Evolutionary conservation across 192 early-diverging fungal genomes (phyloP).

Genomic region (Radiomyces spectabilis): DNA sequence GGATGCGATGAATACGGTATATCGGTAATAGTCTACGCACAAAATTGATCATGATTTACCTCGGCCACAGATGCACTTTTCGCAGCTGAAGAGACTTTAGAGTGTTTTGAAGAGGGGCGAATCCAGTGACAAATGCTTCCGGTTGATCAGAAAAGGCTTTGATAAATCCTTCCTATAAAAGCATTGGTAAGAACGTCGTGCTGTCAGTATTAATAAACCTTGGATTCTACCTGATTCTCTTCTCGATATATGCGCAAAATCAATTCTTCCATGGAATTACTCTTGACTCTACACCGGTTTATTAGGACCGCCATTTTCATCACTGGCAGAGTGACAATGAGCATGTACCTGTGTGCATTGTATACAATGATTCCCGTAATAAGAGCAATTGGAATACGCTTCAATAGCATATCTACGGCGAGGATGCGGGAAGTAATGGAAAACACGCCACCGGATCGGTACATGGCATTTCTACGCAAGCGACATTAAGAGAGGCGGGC

Average conservation of each 20-base stretch:
- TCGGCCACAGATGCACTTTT: constrained; percentile 83
- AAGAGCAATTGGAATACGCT: constrained; percentile 62
- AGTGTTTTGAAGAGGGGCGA: constrained; percentile 83
- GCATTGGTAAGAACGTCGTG: not conserved
- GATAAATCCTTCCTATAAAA: constrained; percentile 65
- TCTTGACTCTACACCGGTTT: constrained; percentile 50
- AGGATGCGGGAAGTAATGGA: constrained; percentile 83
- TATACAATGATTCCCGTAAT: constrained; percentile 81
- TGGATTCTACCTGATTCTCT: constrained; percentile 53
- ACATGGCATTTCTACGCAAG: constrained; percentile 47
- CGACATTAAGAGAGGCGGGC: no score
- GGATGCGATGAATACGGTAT: no score
- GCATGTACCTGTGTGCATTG: constrained; percentile 69
- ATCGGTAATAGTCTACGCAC: not conserved
- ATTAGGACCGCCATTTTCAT: not conserved
- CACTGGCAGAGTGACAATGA: not conserved
- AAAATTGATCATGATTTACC: constrained; percentile 43
- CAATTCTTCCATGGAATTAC: constrained; percentile 83
- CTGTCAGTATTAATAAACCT: not conserved
- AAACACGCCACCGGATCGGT: constrained; percentile 77
- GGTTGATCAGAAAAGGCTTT: constrained; percentile 91
- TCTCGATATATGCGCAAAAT: constrained; percentile 76
- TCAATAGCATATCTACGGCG: constrained; percentile 83
- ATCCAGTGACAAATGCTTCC: constrained; percentile 69
- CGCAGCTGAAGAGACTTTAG: constrained; percentile 75